These are phyloP conservation scores for Fennellomyces sp. DNA, from an alignment of 371 early-diverging fungal genomes.

Conservation along the genomic window DNA sequence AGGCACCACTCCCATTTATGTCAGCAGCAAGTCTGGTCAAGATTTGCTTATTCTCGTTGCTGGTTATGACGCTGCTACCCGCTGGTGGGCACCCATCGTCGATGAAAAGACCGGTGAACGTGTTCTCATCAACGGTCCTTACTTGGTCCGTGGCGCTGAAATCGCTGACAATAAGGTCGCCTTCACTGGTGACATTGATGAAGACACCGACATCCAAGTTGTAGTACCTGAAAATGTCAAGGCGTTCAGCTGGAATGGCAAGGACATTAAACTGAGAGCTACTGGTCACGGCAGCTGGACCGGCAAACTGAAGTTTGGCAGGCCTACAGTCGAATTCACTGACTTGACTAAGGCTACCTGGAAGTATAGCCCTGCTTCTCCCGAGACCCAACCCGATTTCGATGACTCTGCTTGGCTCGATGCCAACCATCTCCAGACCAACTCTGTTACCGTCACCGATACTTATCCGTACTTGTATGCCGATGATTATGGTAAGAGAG, in stretches of 20 bases:
- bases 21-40: background rate
- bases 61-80: constrained; percentile 17
- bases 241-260: constrained; percentile 18
- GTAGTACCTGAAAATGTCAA: constrained; percentile 12
- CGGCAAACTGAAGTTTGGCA: constrained; percentile 9
- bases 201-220: constrained; percentile 15
- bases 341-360: constrained; percentile 17
- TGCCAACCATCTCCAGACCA: constrained; percentile 18
- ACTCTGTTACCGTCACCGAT: constrained; percentile 15
- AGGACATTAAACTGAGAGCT: constrained; percentile 5
- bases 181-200: constrained; percentile 21
- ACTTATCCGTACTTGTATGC: constrained; percentile 23
- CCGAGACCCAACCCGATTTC: constrained; percentile 20
- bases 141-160: constrained; percentile 23
- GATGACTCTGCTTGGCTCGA: constrained; percentile 23
- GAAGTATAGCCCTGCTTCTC: constrained; percentile 25
- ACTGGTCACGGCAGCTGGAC: constrained; percentile 12
- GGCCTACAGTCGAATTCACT: constrained; percentile 2
- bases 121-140: constrained; percentile 23
- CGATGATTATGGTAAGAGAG: constrained; percentile 26
- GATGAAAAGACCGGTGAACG: background rate
- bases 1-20: constrained; percentile 14
- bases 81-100: constrained; percentile 22
- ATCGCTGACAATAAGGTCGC: constrained; percentile 6
- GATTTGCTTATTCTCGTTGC: constrained; percentile 18